Evolutionary conservation across 2,329 filamentous ascomycete genomes (phyloP), one percentile per base, ranked within the genome.

Genomic region (Verticillium alfalfae): DNA sequence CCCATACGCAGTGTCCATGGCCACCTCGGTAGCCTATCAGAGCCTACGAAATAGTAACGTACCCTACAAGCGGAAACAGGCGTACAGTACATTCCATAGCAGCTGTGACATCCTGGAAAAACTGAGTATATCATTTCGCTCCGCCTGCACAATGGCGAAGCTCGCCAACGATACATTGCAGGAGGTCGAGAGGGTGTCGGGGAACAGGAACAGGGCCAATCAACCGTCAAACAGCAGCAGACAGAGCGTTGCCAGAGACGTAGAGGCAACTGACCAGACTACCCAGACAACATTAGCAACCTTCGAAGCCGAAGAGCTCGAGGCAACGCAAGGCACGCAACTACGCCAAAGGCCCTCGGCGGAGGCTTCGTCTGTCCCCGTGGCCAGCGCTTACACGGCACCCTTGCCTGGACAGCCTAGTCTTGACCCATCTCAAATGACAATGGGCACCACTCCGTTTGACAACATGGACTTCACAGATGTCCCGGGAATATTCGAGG

Each of bases 1-100:
- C 9, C 67, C 67, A 9, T 68, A 67, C 37, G 63, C 67, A 10
- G 65, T 68, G 10, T 68, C 67, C 10, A 60, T 69, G 37, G 67
- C 67, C 10, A 59, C 67, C 31, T 67, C 66, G 9, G 66, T 67
- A 7, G 67, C 67, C 3, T 69, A 69, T 55, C 62, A 66, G 34
- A 67, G 63, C 55, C 63, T 69, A 4, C 64, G 67, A 13, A 67
- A 66, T 18, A 67, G 65, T 54, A 64, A 63, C 34, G 63, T 67
- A 26, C 61, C 67, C 7, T 64, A 67, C 54, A 63, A 63, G 45
- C 61, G 65, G 15, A 62, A 64, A 34, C 57, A 62, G 18, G 65
- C 65, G 18, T 67, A 63, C 39, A 61, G 34, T 39, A 58, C 62
- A 2, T 67, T 67, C 57, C 65, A 67, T n/a, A 63, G 64, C 37